These are phyloP conservation scores for Marasmius oreades DNA, from an alignment of 1,284 basidiomycete species.

Conservation along the genomic window DNA sequence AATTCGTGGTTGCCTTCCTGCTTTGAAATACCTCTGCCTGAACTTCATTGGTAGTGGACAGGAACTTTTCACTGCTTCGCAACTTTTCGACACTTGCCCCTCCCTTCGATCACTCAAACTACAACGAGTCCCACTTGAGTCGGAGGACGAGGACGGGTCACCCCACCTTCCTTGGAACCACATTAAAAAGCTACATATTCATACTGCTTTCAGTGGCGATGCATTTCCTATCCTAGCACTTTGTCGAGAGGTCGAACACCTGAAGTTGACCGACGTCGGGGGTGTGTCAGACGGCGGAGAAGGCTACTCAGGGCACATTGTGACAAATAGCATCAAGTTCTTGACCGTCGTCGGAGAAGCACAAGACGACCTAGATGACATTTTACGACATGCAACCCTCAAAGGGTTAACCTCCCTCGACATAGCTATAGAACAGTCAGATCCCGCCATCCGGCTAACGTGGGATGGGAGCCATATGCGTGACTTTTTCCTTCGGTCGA, in stretches of 20 bases:
- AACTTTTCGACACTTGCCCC: not conserved
- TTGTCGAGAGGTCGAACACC: not conserved
- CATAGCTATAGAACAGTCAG: not conserved
- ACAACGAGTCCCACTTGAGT: not conserved
- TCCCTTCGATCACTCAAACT: not conserved
- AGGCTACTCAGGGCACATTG: not conserved
- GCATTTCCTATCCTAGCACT: not conserved
- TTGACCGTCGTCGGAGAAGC: not conserved
- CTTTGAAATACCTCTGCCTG: not conserved
- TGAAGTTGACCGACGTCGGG: not conserved
- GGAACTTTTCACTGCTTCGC: not conserved
- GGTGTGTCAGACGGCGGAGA: not conserved
- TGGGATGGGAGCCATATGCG: not conserved
- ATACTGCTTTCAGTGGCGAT: not conserved
- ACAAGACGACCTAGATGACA: not conserved
- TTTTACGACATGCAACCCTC: not conserved
- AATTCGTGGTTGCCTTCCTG: not conserved
- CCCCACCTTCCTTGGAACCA: not conserved
- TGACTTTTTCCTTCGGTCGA: not conserved
- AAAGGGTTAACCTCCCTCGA: not conserved
- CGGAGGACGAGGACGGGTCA: not conserved
- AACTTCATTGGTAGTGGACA: not conserved
- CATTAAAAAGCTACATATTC: not conserved
- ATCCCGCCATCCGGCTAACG: not conserved
- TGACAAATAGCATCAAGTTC: not conserved